phyloP scores from a whole-genome alignment of 495 filamentous ascomycete species.

The Talaromyces wortmannii region DNA sequence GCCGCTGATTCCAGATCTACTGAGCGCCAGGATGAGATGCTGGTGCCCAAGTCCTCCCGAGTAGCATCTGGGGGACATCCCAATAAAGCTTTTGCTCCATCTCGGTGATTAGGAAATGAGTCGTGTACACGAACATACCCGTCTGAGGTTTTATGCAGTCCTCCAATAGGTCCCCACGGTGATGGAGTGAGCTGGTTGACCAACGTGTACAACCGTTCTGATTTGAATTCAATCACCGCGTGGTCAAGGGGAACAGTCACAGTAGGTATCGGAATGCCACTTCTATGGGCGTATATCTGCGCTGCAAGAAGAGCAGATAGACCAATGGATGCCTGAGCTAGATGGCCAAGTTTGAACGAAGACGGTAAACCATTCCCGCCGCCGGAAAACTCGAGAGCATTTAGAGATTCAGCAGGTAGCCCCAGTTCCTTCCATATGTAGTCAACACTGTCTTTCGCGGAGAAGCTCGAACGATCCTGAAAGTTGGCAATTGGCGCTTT shows the following conservation, averaged over 20 bases:
- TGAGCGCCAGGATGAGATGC: slow-evolving; percentile 20
- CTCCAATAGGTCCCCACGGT: slow-evolving; percentile 31
- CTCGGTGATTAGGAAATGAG: slow-evolving; percentile 29
- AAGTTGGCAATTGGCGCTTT: neutral
- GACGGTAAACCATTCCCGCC: slow-evolving; percentile 21
- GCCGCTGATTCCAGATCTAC: slow-evolving; percentile 30
- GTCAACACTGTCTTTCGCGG: slow-evolving; percentile 9
- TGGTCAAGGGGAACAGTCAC: slow-evolving; percentile 28
- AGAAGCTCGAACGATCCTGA: slow-evolving; percentile 3
- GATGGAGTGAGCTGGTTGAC: slow-evolving; percentile 14
- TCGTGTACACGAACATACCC: slow-evolving; percentile 43
- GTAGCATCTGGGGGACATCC: slow-evolving; percentile 13
- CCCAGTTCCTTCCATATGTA: slow-evolving; percentile 13
- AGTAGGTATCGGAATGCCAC: slow-evolving; percentile 8
- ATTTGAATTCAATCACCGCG: slow-evolving; percentile 36
- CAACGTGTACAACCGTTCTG: slow-evolving; percentile 31
- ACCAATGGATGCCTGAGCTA: slow-evolving; percentile 35
- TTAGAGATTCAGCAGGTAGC: slow-evolving; percentile 7
- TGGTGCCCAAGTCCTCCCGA: slow-evolving; percentile 22
- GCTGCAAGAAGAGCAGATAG: slow-evolving; percentile 32
- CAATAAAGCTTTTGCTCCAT: slow-evolving; percentile 25
- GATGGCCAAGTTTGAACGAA: slow-evolving; percentile 36
- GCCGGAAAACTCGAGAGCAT: slow-evolving; percentile 7
- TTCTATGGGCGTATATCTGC: slow-evolving; percentile 20
- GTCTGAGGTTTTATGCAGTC: slow-evolving; percentile 32